Base-by-base conservation (phyloP, 345 rosid species). In the Clarkia xantiana region DNA sequence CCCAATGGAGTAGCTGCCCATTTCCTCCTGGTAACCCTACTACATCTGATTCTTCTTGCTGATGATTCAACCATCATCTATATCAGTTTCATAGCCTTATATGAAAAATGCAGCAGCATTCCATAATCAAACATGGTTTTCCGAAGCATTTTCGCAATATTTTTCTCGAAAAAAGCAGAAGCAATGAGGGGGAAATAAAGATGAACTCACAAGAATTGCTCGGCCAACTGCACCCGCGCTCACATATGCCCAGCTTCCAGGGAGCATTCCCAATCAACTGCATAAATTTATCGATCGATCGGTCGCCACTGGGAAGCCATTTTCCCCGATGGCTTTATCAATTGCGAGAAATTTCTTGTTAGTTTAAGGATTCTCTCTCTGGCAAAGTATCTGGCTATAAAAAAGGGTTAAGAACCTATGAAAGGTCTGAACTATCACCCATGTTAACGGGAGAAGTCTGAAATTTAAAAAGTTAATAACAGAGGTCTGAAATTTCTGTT, bases 351-450 rank as follows among this genome's bases (percentile, higher is more conserved):
- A 90, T 58, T 83, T 90, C 64, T 90, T 90, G 57, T 90, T 57
- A 90, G 67, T 68, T 83, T 90, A 53, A 90, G 96, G 63, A 90
- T 81, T 0, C 89, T 80, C 56, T 90, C 94, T 23, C 97, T 80
- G 2, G 96, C 97, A 69, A 90, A 90, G 74, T 90, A 90, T 78
- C 97, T 76, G 7, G 97, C n/a, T n/a, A n/a, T n/a, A n/a, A n/a
- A n/a, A n/a, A n/a, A n/a, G n/a, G n/a, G n/a, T n/a, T n/a, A n/a
- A n/a, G n/a, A n/a, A n/a, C n/a, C n/a, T n/a, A n/a, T n/a, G n/a
- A n/a, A n/a, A n/a, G n/a, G n/a, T n/a, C n/a, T n/a, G n/a, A n/a
- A n/a, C n/a, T n/a, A n/a, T n/a, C n/a, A n/a, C n/a, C n/a, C n/a
- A n/a, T n/a, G n/a, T n/a, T n/a, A n/a, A n/a, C n/a, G n/a, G n/a